Conservation (phyloP, 1,284 basidiomycete species). For the Cutaneotrichosporon sp. region DNA sequence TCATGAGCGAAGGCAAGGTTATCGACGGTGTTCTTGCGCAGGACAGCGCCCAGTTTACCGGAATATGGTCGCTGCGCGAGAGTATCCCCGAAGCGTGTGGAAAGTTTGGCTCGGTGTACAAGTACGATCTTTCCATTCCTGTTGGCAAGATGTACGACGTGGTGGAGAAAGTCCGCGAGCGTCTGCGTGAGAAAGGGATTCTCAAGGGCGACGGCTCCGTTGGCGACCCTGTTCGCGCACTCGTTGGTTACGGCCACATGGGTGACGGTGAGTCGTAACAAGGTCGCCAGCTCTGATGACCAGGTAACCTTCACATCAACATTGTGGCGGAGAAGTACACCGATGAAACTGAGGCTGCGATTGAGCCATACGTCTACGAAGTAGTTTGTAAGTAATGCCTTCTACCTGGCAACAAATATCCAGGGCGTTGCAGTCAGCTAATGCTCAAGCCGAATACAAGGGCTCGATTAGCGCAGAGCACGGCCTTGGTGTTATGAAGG, state of each 20-base stretch:
- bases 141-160: constrained; percentile 82
- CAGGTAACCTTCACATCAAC: constrained; percentile 93
- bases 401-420: neutral
- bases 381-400: constrained; percentile 56
- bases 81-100: constrained; percentile 87
- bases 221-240: constrained; percentile 66
- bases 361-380: constrained; percentile 96
- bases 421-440: too few species aligned
- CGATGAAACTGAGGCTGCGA: constrained; percentile 72
- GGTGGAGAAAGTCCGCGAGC: constrained; percentile 73
- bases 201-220: constrained; percentile 56
- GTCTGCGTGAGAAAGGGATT: constrained; percentile 68
- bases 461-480: constrained; percentile 97
- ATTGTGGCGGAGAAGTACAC: constrained; percentile 80
- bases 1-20: constrained; percentile 75
- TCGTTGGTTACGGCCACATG: constrained; percentile 92
- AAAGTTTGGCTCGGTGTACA: constrained; percentile 93
- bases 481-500: constrained; percentile 90
- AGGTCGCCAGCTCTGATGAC: neutral
- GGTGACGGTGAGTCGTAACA: constrained; percentile 69
- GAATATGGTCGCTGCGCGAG: constrained; percentile 92
- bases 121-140: constrained; percentile 95
- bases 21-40: constrained; percentile 91
- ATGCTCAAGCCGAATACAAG: constrained; percentile 51
- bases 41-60: constrained; percentile 81